Evolutionary conservation across 805 yeast species (phyloP), one percentile per base, ranked within the genome.

Genomic region (Suhomyces sp.): DNA sequence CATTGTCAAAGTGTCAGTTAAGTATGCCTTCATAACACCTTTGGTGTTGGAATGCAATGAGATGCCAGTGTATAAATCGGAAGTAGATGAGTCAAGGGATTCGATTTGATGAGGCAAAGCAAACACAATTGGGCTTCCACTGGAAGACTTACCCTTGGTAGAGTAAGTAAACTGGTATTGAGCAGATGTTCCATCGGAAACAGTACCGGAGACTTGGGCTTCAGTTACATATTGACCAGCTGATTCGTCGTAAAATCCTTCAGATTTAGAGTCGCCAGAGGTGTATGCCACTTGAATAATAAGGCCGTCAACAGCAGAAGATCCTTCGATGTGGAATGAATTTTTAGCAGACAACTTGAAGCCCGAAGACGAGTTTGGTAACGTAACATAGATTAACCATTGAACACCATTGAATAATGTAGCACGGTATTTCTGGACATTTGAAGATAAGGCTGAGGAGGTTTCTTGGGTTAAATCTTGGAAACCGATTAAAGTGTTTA

Each of bases 141-240:
- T 67, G 8, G 71, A 57, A 5, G 88, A 83, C 3, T 60, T 49
- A 44, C 90, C 90, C 29, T 59, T 60, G 19, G 82, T 78, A n/a
- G 65, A 57, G 66, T 83, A 86, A 5, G 60, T 61, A 60, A 83
- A 76, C 38, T 71, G 60, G 63, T 83, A 85, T 15, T 69, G 63
- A 9, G 84, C 86, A 24, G 71, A 56, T 3, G 68, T 54, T 15
- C 83, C 83, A 24, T 73, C 70, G 13, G 77, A 58, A 5, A 73
- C 75, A 23, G 77, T 65, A 50, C 87, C 89, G 19, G 62, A 59
- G 19, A 85, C 61, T 4, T 62, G 53, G 17, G 84, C 85, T 33
- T 74, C 76, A 2, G 78, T 76, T 3, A 80, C 82, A 62, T 85
- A 88, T 58, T 77, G 71, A 41, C 96, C 96, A 41, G 94, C 92